Evolutionary conservation across 108 stramenopile species (phyloP).

Genomic region (Thalassiosira profunda): DNA sequence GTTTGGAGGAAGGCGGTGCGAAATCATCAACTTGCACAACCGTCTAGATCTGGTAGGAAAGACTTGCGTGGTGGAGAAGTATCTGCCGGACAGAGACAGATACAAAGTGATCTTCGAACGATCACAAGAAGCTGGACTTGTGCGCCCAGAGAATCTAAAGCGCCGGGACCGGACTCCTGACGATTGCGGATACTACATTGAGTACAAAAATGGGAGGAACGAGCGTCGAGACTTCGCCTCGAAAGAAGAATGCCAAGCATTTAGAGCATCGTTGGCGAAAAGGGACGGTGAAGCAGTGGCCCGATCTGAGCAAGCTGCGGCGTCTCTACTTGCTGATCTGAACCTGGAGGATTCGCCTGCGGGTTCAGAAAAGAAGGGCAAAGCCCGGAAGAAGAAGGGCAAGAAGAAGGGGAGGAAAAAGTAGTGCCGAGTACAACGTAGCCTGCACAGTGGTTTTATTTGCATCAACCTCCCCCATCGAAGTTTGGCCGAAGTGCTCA

Average conservation of each 20-base stretch:
- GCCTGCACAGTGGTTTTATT: too few species aligned
- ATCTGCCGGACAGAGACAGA: neutral
- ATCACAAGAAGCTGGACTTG: neutral
- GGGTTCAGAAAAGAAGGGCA: constrained; percentile 6
- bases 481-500: too few species aligned
- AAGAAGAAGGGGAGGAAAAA: constrained; percentile 6
- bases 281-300: too few species aligned
- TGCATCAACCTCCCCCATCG: too few species aligned
- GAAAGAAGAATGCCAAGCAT: constrained; percentile 5
- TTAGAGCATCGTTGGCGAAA: too few species aligned
- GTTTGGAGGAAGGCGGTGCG: constrained; percentile 1
- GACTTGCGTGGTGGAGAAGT: neutral
- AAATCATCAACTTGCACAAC: neutral
- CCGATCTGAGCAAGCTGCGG: constrained; percentile 5
- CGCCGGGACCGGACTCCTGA: neutral
- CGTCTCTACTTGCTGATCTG: constrained; percentile 1
- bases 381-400: constrained; percentile 1
- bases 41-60: neutral
- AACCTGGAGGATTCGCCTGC: neutral
- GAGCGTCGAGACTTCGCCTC: constrained; percentile 2
- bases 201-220: constrained; percentile 8
- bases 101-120: neutral
- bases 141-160: constrained; percentile 1
- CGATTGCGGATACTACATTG: constrained; percentile 1
- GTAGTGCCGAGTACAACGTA: too few species aligned